Conservation (phyloP, 2,329 filamentous ascomycete species). For the Purpureocillium lavendulum region DNA sequence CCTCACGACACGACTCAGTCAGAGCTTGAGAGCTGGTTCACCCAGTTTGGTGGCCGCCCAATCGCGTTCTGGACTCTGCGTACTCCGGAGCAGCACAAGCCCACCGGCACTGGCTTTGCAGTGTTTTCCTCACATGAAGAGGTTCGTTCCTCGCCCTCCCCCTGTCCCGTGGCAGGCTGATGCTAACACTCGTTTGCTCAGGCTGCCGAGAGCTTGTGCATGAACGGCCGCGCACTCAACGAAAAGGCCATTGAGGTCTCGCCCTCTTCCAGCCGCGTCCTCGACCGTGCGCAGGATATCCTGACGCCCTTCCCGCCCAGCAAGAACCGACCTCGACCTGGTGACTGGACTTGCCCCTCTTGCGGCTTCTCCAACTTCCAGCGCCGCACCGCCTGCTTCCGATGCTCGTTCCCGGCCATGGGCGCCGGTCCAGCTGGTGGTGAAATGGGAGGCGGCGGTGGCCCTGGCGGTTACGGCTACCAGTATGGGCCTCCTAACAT, state of each 20-base stretch:
- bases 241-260: constrained; percentile 99
- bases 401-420: constrained; percentile 89
- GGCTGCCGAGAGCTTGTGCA: constrained; percentile 96
- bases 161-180: neutral
- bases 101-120: constrained; percentile 95
- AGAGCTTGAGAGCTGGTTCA: constrained; percentile 98
- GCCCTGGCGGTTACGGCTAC: constrained; percentile 53
- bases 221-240: constrained; percentile 96
- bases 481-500: constrained; percentile 64
- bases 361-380: constrained; percentile 99
- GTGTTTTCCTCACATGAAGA: constrained; percentile 99
- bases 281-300: constrained; percentile 92
- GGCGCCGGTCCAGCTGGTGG: constrained; percentile 67
- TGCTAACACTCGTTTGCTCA: constrained; percentile 23
- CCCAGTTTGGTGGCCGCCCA: constrained; percentile 91
- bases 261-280: constrained; percentile 89
- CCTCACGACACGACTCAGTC: constrained; percentile 98
- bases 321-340: constrained; percentile 94
- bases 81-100: constrained; percentile 97
- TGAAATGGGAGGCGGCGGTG: constrained; percentile 51
- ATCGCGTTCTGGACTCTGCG: constrained; percentile 99
- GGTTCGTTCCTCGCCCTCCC: constrained; percentile 48
- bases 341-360: constrained; percentile 98
- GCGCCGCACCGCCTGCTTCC: constrained; percentile 95
- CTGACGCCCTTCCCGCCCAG: constrained; percentile 95